A percentile compares a stretch with the other conserved stretches of the same genome.
These are phyloP conservation scores for Calvatia gigantea DNA, from an alignment of 768 basidiomycete genomes.

Conservation along the genomic window DNA sequence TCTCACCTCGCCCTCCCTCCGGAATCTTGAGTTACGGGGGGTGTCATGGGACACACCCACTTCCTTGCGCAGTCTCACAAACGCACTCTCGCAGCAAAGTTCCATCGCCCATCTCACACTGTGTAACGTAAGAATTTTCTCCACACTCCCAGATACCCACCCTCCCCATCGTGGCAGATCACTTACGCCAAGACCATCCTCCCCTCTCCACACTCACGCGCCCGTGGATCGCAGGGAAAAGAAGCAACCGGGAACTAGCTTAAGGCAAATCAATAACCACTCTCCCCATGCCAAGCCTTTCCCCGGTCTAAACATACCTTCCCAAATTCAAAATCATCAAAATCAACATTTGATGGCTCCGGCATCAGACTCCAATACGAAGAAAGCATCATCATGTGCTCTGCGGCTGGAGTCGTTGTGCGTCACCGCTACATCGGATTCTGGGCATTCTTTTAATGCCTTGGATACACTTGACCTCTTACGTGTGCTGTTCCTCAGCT, in stretches of 20 bases:
- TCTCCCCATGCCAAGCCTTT: slow-evolving; percentile 3
- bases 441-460: background rate
- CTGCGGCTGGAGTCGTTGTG: background rate
- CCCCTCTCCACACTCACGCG: background rate
- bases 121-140: background rate
- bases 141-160: background rate
- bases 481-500: background rate
- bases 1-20: background rate
- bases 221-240: background rate
- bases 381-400: background rate
- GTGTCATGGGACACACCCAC: background rate
- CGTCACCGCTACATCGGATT: background rate
- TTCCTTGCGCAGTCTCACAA: background rate
- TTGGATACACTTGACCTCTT: background rate
- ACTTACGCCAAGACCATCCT: background rate
- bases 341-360: background rate
- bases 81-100: background rate
- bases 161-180: background rate
- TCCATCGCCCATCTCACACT: background rate
- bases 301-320: background rate
- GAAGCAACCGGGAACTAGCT: background rate
- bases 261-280: background rate
- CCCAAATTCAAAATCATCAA: background rate
- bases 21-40: background rate
- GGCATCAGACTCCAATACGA: background rate